These are phyloP conservation scores for Coniella vitis DNA, from an alignment of 2,329 filamentous ascomycete species.

Conservation along the genomic window DNA sequence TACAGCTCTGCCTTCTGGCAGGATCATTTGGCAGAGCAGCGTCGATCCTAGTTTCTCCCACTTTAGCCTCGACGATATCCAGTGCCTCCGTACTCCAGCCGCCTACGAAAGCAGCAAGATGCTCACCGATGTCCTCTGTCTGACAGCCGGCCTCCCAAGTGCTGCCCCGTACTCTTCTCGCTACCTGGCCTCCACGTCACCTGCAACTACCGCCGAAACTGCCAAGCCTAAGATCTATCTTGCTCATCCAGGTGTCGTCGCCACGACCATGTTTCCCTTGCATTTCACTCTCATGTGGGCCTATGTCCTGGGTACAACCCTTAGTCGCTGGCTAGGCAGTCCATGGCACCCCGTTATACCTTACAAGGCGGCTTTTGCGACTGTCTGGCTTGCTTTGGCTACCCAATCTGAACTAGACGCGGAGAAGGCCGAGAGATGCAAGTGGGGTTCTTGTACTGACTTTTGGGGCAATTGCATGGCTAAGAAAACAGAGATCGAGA, in stretches of 20 bases:
- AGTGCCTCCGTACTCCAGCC: conserved; percentile 54
- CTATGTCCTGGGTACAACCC: conserved; percentile 61
- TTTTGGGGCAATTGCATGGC: conserved; percentile 51
- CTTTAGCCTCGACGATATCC: conserved; percentile 66
- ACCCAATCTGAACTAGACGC: conserved; percentile 55
- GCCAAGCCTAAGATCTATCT: conserved; percentile 50
- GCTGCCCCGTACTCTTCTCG: conserved; percentile 47
- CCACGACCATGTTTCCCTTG: conserved; percentile 73
- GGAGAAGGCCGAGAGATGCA: conserved; percentile 48
- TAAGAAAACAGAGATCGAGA: conserved; percentile 74
- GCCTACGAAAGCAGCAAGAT: conserved; percentile 87
- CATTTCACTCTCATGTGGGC: conserved; percentile 60
- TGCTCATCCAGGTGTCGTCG: conserved; percentile 80
- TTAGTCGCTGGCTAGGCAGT: conserved; percentile 73
- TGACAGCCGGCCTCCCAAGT: conserved; percentile 64
- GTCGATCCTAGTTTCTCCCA: conserved; percentile 55
- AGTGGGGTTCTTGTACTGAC: conserved; percentile 78
- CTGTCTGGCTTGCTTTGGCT: conserved; percentile 72
- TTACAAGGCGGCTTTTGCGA: conserved; percentile 69
- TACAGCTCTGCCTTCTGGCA: conserved; percentile 41
- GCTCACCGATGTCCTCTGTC: conserved; percentile 73
- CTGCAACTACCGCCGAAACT: not conserved
- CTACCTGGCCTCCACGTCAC: conserved; percentile 39
- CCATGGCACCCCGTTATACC: conserved; percentile 79
- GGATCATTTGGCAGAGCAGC: conserved; percentile 83